Conservation (phyloP, 2,329 filamentous ascomycete species). For the Colletotrichum paranaense region DNA sequence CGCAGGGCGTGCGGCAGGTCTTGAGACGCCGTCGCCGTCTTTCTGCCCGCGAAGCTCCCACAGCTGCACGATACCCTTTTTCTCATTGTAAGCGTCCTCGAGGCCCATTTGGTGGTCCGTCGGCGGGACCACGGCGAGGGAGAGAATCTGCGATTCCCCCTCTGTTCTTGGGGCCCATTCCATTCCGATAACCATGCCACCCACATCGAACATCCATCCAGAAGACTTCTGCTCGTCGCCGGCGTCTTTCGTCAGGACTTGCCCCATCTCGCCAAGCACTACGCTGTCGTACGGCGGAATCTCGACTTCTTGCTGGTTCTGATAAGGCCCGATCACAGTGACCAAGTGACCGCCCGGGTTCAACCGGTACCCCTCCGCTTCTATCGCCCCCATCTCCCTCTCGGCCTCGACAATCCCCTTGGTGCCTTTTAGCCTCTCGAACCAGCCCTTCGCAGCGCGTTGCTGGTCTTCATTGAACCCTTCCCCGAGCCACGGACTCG, state of each 20-base stretch:
- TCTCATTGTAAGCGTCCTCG: conserved; percentile 52
- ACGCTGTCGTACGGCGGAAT: conserved; percentile 43
- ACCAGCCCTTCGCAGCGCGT: conserved; percentile 22
- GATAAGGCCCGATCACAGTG: conserved; percentile 47
- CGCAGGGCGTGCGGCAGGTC: conserved; percentile 49
- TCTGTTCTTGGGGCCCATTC: conserved; percentile 60
- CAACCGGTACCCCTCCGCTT: conserved; percentile 44
- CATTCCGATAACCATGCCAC: conserved; percentile 63
- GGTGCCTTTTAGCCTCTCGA: conserved; percentile 17
- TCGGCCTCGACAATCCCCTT: not conserved
- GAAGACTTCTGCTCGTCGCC: conserved; percentile 40
- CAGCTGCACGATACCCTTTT: conserved; percentile 62
- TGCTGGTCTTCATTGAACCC: conserved; percentile 33
- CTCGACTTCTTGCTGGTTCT: conserved; percentile 43
- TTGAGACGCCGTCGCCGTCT: conserved; percentile 43
- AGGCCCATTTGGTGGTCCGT: conserved; percentile 59
- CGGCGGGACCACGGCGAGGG: conserved; percentile 62
- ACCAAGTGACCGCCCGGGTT: conserved; percentile 42
- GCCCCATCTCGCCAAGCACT: conserved; percentile 42
- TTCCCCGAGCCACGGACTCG: conserved; percentile 37
- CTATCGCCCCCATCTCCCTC: conserved; percentile 35
- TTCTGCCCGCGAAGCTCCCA: conserved; percentile 57
- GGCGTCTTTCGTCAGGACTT: conserved; percentile 43
- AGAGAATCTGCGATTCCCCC: conserved; percentile 58
- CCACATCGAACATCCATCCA: conserved; percentile 67